Base-by-base conservation (phyloP, 139 green algal species). In the Tetraselmis chui region DNA sequence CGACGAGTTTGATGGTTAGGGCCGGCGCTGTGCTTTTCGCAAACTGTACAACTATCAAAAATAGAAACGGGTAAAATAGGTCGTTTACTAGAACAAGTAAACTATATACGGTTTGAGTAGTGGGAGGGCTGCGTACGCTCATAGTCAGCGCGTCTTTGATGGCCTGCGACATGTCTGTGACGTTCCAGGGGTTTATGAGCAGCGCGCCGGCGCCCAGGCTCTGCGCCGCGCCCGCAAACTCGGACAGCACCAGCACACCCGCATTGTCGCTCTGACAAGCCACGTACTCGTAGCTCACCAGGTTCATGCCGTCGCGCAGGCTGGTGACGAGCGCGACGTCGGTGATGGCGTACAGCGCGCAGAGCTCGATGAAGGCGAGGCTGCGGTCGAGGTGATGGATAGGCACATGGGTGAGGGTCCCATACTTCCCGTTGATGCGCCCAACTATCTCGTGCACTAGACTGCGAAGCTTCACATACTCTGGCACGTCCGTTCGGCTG, bases 391-490 rank as follows among this genome's bases (percentile, higher is more conserved):
- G 88, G 83, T 99, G 95, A 89, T 99, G 97, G 87, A 99, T 99
- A 81, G 97, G 97, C 45, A 99, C 93, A 80, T 97, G 94, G 0
- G 94, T 98, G 1, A 99, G 90, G 2, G 97, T 98, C 77, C 97
- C 97, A 84, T 98, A 99, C 77, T 90, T 67, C 22, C 97, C 97
- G 86, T 99, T 99, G 89, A 99, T 99, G 82, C 97, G 92, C 1
- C 97, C 97, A 32, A 99, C 97, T 2, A 99, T 97, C 93, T 99
- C 97, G 83, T 99, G 97, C 76, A 99, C 96, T 91, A 96, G 95
- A 31, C 85, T 93, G 28, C 94, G 87, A 87, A 99, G 90, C 84
- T 92, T 92, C 88, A 97, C 92, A 83, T 98, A 99, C 86, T 99
- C 97, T 0, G 96, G 94, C 26, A 99, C 97, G 76, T 99, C 94